phyloP scores from a whole-genome alignment of 257 asterid species.

The Datura wrightii region DNA sequence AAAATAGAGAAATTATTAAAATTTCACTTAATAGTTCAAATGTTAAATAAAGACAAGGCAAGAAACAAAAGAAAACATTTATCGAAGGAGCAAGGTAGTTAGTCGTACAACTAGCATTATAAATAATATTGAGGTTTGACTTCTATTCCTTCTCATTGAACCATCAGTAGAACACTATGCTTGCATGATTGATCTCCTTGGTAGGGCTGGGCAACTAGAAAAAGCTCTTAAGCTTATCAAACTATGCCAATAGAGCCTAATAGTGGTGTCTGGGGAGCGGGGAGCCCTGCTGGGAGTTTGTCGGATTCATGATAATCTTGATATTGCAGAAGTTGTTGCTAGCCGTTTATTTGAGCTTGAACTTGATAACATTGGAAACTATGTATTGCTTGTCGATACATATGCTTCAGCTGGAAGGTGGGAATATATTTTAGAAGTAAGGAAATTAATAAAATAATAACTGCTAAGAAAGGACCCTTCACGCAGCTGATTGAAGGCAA shows the following conservation, averaged over 20 bases:
- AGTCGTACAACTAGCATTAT: too few species aligned
- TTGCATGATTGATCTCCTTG: constrained; percentile 77
- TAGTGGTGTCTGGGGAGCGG: constrained; percentile 94
- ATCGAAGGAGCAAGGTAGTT: too few species aligned
- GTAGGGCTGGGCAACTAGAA: constrained; percentile 64
- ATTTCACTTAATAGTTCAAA: too few species aligned
- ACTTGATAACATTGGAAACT: constrained; percentile 69
- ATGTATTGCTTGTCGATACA: constrained; percentile 65
- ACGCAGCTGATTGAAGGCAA: constrained; percentile 75
- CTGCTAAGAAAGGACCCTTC: constrained; percentile 70
- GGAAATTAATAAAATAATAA: constrained; percentile 56
- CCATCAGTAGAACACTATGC: constrained; percentile 68
- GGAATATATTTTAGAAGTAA: constrained; percentile 63
- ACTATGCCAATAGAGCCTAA: constrained; percentile 70
- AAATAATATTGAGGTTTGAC: too few species aligned
- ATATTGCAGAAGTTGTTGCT: constrained; percentile 81
- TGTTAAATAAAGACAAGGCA: too few species aligned
- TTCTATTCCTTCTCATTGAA: constrained; percentile 26
- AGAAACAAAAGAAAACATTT: too few species aligned
- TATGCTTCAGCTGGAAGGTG: constrained; percentile 76
- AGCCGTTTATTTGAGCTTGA: constrained; percentile 66
- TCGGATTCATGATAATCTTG: constrained; percentile 58
- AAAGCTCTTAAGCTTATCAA: constrained; percentile 61
- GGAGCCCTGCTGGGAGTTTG: constrained; percentile 88
- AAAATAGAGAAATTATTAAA: too few species aligned